Base-by-base conservation (phyloP, 345 rosid species). In the Microthlaspi erraticum region DNA sequence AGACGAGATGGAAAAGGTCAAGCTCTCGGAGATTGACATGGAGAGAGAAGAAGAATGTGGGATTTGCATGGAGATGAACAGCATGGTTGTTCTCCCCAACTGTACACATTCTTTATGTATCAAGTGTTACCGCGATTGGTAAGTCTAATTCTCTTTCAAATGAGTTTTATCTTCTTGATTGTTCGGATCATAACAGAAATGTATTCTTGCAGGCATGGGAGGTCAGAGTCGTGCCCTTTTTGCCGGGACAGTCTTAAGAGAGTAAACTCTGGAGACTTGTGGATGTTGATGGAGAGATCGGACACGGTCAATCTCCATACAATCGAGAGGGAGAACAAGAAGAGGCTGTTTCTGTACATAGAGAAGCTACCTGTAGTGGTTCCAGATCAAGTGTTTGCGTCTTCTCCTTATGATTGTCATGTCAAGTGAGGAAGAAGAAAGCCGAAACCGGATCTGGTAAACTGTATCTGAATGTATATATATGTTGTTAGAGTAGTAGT, bases 151-250 rank as follows among this genome's bases (percentile, higher is more conserved):
- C 41, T 16, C 29, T 26, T 26, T 26, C 0, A 2, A 6, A 37
- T 34, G 5, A 4, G 11, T 26, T 26, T 26, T 32, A 14, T 43
- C 48, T 53, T 19, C 19, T 53, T 20, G 12, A 10, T 44, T 56
- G 9, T 9, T 9, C 12, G 33, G 11, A 3, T 36, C 18, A 37
- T 57, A 16, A 46, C 4, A 4, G 0, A n/a, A n/a, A 32, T 60
- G 36, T 13, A 29, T 48, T 74, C 61, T 68, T 90, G 56, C 55
- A 91, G 97, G 97, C 78, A 73, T 3, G 78, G 60, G 32, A 81
- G 92, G 55, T 91, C 97, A 43, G 88, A 84, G 75, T 87, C 97
- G 14, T 91, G 97, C 56, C 97, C 97, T 12, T 88, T 91, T 64
- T 91, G 97, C 60, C 71, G 95, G 68, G 89, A 88, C 64, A 77